Percentiles rank a stretch among this genome's conserved stretches.
Conservation (phyloP, 345 rosid species). For the Erysimum cheiranthoides region DNA sequence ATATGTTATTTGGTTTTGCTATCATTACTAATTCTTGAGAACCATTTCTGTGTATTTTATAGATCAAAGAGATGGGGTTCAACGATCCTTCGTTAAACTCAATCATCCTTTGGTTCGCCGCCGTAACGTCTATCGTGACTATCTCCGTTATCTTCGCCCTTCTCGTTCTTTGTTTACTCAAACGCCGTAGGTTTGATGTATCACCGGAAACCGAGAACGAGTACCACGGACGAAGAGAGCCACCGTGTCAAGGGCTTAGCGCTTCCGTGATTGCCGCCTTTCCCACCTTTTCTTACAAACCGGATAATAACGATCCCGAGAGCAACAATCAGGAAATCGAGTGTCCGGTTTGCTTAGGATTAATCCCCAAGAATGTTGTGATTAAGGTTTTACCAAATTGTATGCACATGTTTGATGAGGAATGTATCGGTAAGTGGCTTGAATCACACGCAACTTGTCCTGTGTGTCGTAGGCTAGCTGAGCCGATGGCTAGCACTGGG, state of each 20-base stretch:
- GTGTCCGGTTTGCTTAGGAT: conserved; percentile 46
- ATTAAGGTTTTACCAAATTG: conserved; percentile 45
- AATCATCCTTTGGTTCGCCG: conserved; percentile 44
- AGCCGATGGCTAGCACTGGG: conserved; percentile 26
- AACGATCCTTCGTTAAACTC: conserved; percentile 35
- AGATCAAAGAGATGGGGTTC: conserved; percentile 33
- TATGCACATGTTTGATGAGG: conserved; percentile 48
- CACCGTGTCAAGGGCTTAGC: conserved; percentile 40
- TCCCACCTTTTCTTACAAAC: conserved; percentile 40
- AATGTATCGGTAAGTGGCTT: conserved; percentile 46
- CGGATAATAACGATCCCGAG: conserved; percentile 29
- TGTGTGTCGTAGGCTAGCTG: conserved; percentile 41
- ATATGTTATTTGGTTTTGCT: not conserved
- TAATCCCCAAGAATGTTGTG: conserved; percentile 29
- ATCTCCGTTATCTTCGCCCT: conserved; percentile 25
- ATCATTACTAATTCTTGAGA: conserved; percentile 3
- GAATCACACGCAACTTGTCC: conserved; percentile 45
- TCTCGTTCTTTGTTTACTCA: conserved; percentile 29
- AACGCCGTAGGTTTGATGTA: conserved; percentile 38
- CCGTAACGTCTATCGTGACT: conserved; percentile 36
- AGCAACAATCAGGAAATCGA: conserved; percentile 39
- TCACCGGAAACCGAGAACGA: conserved; percentile 12
- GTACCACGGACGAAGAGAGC: conserved; percentile 10
- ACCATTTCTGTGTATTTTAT: conserved; percentile 9
- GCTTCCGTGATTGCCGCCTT: conserved; percentile 45